Base-by-base conservation (phyloP, 805 yeast genomes). In the Pichia thaimueangensis region DNA sequence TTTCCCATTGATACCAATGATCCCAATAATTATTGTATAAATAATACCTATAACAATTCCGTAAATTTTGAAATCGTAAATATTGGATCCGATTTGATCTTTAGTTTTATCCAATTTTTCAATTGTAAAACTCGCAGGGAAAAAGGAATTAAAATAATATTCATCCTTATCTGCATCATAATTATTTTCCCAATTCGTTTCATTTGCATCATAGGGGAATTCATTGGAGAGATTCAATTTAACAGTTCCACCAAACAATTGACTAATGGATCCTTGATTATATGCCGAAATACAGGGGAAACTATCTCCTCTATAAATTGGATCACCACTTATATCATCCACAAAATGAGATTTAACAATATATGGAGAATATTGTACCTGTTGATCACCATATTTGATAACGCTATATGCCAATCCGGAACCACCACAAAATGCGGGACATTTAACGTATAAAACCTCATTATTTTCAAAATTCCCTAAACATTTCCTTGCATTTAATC, bases 271-370 rank as follows among this genome's bases (percentile, higher is more conserved):
- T 1, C 96, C 96, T 2, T 89, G 79, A 60, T 89, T 96, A 4
- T 85, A 76, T 0, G 93, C 97, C 3, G 96, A 83, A 0, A 88
- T 91, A 59, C 97, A 89, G 0, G 91, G 81, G 53, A 70, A 88
- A 1, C 96, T 86, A 62, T 89, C 97, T 0, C 86, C 89, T 49
- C 97, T 69, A 56, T 87, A 89, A 52, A 7, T 54, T 49, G n/a
- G 34, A 35, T 16, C 54, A 55, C 2, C 89, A 89, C 10, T 11
- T n/a, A n/a, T n/a, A 15, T 96, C 95, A 3, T 11, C 5, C 15
- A 8, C 13, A 17, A 20, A 11, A 20, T 11, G n/a, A 11, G 35
- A 17, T 22, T 96, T 96, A 21, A 89, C 74, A 25, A 78, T 76
- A 52, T 70, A 86, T 2, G 84, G 83, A 40, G 79, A 60, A 56